Base-by-base conservation (phyloP, 345 rosid species). In the Acer saccharum region DNA sequence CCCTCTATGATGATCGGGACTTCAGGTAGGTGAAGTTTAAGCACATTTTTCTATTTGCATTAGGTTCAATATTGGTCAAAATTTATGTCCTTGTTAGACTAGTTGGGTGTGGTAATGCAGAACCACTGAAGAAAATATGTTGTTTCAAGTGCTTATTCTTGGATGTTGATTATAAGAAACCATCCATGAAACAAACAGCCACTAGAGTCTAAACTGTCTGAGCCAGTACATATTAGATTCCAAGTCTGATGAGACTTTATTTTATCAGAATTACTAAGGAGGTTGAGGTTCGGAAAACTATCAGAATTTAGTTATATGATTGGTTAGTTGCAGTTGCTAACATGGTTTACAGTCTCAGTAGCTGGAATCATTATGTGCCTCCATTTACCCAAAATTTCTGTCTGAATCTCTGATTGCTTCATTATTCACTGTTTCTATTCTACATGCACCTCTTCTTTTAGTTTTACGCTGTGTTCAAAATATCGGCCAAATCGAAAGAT, bases 1-100 rank as follows among this genome's bases (percentile, higher is more conserved):
- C 99, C 58, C 90, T 97, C 43, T 87, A 90, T 71, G 99, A 90
- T 84, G 99, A 97, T 80, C 84, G 84, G 18, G 99, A 97, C 83
- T 97, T 94, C 88, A 94, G 99, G 99, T 92, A 76, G 78, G 72
- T 71, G 72, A 4, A 68, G 35, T 70, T n/a, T n/a, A n/a, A n/a
- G n/a, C 43, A 18, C 23, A 71, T 58, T 39, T 68, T 76, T 65
- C 25, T 17, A 6, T 66, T 72, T 41, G 27, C 18, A 68, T 10
- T 3, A 14, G 7, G 35, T 35, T 7, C 18, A 18, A 61, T 57
- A 71, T 77, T 65, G 67, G 55, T 44, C 8, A n/a, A 54, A 78
- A 66, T 35, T 35, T 35, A 35, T 50, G 16, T 69, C 7, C 21
- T n/a, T 70, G 25, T 55, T 64, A 50, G 1, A 14, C 35, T 64